Evolutionary conservation across 2,329 filamentous ascomycete genomes (phyloP), one percentile per base, ranked within the genome.

Genomic region (Aspergillus udagawae): DNA sequence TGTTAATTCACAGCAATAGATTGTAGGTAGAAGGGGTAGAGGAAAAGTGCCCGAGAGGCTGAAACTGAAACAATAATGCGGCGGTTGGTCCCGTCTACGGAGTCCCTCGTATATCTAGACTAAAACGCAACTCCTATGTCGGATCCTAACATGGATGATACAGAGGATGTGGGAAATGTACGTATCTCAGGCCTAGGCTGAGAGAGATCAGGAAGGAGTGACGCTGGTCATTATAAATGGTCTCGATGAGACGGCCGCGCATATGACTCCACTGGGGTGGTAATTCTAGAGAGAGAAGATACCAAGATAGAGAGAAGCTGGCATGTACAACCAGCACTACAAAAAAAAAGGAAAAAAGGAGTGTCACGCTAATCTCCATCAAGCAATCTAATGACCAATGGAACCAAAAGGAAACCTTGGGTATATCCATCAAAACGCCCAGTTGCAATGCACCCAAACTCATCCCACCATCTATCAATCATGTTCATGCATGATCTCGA

Each of bases 401-500:
- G 12, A 47, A 27, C 21, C 20, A 47, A 25, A 25, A 14, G 12
- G 12, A 47, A 47, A 47, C 8, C 44, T 23, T 23, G 57, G 57
- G 57, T 59, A 59, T 59, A 56, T 48, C 49, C 50, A 55, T 53
- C 57, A 53, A 59, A 59, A 59, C 57, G 53, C 57, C 57, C 41
- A 52, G 42, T 52, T 60, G 49, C 45, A 63, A 60, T 61, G 58
- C 58, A 62, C 48, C 51, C 42, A 60, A 55, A 45, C 50, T n/a
- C 38, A 45, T n/a, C 25, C 53, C 23, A 42, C 35, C 17, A 27
- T 17, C 14, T 28, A 44, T 17, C 20, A 58, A 50, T 62, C 45
- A 65, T 49, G 65, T 57, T 45, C 65, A 55, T 20, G 55, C 61
- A 28, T 65, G 60, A 53, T 61, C 65, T 32, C 67, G 59, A 10